phyloP scores from a whole-genome alignment of 139 green algal species.

The Zygnema cylindricum region DNA sequence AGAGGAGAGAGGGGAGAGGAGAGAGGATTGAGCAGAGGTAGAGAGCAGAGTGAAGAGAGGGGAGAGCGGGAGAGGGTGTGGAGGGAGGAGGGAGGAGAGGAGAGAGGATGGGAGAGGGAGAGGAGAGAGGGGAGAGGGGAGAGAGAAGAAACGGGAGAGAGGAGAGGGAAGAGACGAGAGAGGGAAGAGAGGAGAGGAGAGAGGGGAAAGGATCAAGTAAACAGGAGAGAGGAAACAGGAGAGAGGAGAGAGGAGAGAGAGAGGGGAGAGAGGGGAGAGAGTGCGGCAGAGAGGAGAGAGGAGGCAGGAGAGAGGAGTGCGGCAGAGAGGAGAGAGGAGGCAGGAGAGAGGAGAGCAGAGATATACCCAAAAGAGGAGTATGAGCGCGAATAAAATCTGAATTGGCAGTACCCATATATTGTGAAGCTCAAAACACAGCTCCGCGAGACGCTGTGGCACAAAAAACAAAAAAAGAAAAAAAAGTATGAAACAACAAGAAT shows the following conservation, averaged over 20 bases:
- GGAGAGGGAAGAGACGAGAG: neutral
- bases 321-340: neutral
- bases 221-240: neutral
- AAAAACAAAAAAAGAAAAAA: no score
- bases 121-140: no score
- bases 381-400: conserved; percentile 10
- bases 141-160: no score
- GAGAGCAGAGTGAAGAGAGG: neutral
- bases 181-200: neutral
- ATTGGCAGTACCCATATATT: neutral
- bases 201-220: neutral
- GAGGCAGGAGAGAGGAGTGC: neutral
- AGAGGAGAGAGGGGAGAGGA: neutral
- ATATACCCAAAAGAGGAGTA: neutral
- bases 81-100: no score
- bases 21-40: neutral
- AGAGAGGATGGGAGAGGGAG: no score
- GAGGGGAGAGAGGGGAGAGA: neutral
- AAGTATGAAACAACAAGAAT: no score
- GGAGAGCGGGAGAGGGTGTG: no score
- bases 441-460: no score
- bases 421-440: no score
- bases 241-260: neutral
- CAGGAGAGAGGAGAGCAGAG: neutral
- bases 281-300: neutral